A percentile compares a stretch with the other conserved stretches of the same genome.
Conservation (phyloP, 2,329 filamentous ascomycete genomes). For the Clarireedia homoeocarpa region DNA sequence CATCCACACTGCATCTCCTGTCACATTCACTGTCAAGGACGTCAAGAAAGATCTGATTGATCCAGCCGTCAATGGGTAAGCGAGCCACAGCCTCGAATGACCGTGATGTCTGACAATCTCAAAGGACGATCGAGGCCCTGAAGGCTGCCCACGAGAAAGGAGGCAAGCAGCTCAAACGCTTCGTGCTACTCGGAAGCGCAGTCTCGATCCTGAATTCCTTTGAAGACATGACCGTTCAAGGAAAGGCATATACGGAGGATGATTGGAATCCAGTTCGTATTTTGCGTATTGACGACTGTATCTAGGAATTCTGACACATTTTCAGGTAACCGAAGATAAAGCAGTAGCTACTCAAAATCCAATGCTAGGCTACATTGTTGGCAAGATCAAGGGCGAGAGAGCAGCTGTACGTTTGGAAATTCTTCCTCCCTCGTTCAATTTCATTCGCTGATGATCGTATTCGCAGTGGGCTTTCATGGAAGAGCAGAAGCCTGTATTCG, state of each 20-base stretch:
- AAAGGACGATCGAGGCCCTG: constrained; percentile 57
- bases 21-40: constrained; percentile 27
- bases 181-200: constrained; percentile 39
- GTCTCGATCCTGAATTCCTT: constrained; percentile 57
- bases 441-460: not conserved
- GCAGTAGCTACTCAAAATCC: constrained; percentile 34
- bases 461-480: constrained; percentile 47
- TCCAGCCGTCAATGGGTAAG: constrained; percentile 41
- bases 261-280: constrained; percentile 43
- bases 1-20: constrained; percentile 60
- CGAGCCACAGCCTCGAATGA: not conserved
- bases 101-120: not conserved
- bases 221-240: constrained; percentile 43
- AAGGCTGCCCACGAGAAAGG: constrained; percentile 55
- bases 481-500: constrained; percentile 44
- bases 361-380: constrained; percentile 25
- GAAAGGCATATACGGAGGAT: constrained; percentile 41
- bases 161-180: constrained; percentile 29
- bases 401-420: constrained; percentile 34
- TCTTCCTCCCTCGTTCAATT: not conserved
- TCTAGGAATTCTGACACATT: not conserved
- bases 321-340: constrained; percentile 10
- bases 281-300: constrained; percentile 19
- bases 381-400: constrained; percentile 56
- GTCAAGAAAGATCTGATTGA: constrained; percentile 36